phyloP scores from a whole-genome alignment of 257 asterid genomes.

The Ophiorrhiza pumila region DNA sequence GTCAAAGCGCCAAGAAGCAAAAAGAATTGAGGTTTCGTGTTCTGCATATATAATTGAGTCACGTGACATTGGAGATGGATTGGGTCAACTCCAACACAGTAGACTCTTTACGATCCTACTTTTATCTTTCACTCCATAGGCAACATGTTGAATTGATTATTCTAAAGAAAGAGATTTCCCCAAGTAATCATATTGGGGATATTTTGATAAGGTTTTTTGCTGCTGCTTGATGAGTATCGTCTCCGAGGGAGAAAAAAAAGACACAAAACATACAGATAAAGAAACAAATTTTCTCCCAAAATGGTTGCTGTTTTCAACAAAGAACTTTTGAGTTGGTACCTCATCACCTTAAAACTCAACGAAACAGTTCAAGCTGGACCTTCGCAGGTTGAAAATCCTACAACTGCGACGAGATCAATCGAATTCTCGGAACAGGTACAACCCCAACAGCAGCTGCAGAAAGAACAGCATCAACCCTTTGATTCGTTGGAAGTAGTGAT shows the following conservation, averaged over 20 bases:
- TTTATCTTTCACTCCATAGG: not conserved
- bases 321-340: constrained; percentile 87
- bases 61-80: constrained; percentile 23
- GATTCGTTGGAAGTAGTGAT: constrained; percentile 23
- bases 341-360: constrained; percentile 77
- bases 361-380: constrained; percentile 64
- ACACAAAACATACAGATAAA: constrained; percentile 5
- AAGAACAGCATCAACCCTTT: constrained; percentile 24
- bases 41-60: not conserved
- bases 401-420: constrained; percentile 31
- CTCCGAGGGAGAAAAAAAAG: not conserved
- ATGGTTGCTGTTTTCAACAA: constrained; percentile 94
- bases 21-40: not conserved
- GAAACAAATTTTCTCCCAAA: constrained; percentile 2
- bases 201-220: not conserved
- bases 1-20: constrained; percentile 2
- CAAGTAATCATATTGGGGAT: not conserved
- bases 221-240: constrained; percentile 1
- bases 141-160: not conserved
- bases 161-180: not conserved
- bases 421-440: constrained; percentile 27
- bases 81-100: constrained; percentile 32
- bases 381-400: constrained; percentile 37
- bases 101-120: constrained; percentile 11
- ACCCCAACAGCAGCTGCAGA: constrained; percentile 21